Base-by-base conservation (phyloP, 306 rosid species). In the Corylus americana region DNA sequence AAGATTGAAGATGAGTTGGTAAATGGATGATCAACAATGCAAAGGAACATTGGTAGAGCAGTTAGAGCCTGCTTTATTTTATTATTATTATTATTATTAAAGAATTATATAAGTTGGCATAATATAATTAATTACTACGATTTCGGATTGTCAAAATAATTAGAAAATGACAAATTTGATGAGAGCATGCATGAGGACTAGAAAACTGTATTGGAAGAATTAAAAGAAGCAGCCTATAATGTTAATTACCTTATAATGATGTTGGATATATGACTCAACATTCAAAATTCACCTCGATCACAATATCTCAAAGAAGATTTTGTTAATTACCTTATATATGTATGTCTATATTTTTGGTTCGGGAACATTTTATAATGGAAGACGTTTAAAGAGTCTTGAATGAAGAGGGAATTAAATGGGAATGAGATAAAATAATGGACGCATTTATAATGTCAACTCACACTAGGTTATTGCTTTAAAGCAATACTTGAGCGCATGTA, bases 101-200 rank as follows among this genome's bases (percentile, higher is more conserved):
- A 75, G 49, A 74, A 85, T 78, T 77, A 74, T 68, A 74, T 48
- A 61, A 51, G 48, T 54, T 62, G 45, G 77, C 44, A 76, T 57
- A 74, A 76, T 78, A n/a, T 22, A 22, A 22, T 22, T 22, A 22
- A 22, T 62, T 66, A 49, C 59, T 71, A 59, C 8, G 4, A 58
- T 58, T 25, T 14, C 10, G 29, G 51, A 20, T 76, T 82, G 37
- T 70, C 58, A 73, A 85, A 57, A 72, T 79, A 78, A 79, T 47
- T 63, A 86, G 87, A 84, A 74, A 78, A 83, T 78, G 90, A 85
- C 91, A 87, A 89, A 74, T 74, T 12, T 69, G 48, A 50, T 74
- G 73, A 81, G 80, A 22, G 64, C 55, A 79, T 75, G 64, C 55
- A 79, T 75, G 4, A 72, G 67, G 64, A 71, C 8, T 73, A 64